Percentiles rank a stretch among this genome's conserved stretches.
phyloP scores from a whole-genome alignment of 768 basidiomycete genomes.

The Erythrobasidium yunnanense region DNA sequence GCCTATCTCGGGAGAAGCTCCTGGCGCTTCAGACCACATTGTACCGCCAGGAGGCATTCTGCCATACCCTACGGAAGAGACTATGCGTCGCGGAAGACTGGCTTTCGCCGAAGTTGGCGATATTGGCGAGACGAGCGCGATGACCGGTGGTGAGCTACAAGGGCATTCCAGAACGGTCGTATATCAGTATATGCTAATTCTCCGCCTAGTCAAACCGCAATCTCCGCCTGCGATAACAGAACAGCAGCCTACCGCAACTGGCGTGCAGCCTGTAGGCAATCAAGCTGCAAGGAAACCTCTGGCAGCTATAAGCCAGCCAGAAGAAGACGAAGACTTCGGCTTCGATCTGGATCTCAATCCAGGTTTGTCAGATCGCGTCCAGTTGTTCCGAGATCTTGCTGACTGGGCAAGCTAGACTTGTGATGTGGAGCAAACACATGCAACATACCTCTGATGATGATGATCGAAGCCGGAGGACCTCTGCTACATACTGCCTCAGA shows the following conservation, averaged over 20 bases:
- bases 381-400: neutral
- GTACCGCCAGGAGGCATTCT: slow-evolving; percentile 32
- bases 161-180: neutral
- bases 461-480: no score
- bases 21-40: slow-evolving; percentile 23
- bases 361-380: neutral
- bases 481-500: no score
- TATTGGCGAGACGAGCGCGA: slow-evolving; percentile 31
- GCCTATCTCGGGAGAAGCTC: neutral
- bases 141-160: slow-evolving; percentile 28
- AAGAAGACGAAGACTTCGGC: slow-evolving; percentile 32
- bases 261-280: neutral
- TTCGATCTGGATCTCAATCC: slow-evolving; percentile 36
- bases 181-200: neutral
- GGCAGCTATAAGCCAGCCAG: neutral
- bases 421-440: no score
- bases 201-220: neutral
- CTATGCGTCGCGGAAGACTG: slow-evolving; percentile 33
- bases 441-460: no score
- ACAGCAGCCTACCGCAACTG: neutral
- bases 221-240: neutral
- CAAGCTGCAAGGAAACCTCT: neutral
- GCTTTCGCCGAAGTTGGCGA: slow-evolving; percentile 27
- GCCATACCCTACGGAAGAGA: slow-evolving; percentile 36
- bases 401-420: neutral